Percentiles rank a stretch among this genome's conserved stretches.
Conservation (phyloP, 306 rosid genomes). For the Quercus ilex region DNA sequence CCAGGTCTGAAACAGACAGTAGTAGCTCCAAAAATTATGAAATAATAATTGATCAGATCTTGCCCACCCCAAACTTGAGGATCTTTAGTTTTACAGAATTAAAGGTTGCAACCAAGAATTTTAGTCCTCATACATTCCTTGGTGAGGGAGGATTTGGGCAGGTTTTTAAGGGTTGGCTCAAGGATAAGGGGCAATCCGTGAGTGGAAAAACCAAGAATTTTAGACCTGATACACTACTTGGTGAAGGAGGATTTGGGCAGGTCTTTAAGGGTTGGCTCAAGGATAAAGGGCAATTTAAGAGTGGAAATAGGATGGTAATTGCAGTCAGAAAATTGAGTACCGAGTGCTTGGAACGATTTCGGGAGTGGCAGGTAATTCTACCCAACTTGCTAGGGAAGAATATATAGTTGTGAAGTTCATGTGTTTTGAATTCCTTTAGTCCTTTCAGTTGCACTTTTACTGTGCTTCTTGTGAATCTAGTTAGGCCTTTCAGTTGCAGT, state of each 20-base stretch:
- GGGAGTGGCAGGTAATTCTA: conserved; percentile 82
- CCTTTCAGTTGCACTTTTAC: not conserved
- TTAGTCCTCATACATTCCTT: not conserved
- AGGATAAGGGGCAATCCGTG: conserved; percentile 38
- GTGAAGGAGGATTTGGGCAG: conserved; percentile 93
- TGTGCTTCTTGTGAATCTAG: not conserved
- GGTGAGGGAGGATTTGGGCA: conserved; percentile 96
- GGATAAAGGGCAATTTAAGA: conserved; percentile 44
- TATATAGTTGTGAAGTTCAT: not conserved
- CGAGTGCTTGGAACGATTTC: conserved; percentile 74
- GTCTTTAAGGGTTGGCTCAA: conserved; percentile 88
- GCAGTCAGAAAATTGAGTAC: conserved; percentile 85
- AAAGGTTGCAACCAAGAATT: conserved; percentile 53
- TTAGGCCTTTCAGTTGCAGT: no score
- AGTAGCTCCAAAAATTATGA: no score
- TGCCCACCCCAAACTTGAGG: conserved; percentile 68
- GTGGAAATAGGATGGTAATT: conserved; percentile 47
- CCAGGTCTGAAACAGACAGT: no score
- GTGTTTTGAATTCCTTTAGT: not conserved
- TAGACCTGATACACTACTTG: not conserved
- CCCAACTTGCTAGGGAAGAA: not conserved
- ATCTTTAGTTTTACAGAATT: conserved; percentile 61
- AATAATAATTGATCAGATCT: conserved; percentile 45
- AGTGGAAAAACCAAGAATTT: conserved; percentile 27
- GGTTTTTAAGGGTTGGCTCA: conserved; percentile 86